Conservation (phyloP, 352 stramenopile species). For the Blastocystis sp. region DNA sequence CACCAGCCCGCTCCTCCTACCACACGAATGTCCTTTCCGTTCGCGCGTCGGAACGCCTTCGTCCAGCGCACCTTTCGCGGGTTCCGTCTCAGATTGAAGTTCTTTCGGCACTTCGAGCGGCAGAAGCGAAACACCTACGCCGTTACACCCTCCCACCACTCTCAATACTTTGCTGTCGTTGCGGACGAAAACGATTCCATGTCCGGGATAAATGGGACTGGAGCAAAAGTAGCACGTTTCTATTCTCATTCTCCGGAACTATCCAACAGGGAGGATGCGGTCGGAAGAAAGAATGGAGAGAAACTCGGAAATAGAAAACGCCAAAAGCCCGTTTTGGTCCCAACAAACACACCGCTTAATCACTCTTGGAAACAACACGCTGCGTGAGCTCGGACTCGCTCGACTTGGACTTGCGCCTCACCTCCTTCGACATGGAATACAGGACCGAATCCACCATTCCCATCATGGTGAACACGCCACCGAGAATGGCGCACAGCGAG, state of each 20-base stretch:
- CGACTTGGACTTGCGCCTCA: neutral
- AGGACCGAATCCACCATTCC: conserved; percentile 42
- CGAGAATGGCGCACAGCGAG: conserved; percentile 64
- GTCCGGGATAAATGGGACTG: conserved; percentile 92
- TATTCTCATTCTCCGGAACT: conserved; percentile 85
- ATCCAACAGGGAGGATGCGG: neutral
- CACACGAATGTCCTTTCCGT: conserved; percentile 98
- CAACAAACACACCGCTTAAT: conserved; percentile 24
- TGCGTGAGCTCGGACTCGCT: conserved; percentile 44
- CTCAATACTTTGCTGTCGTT: conserved; percentile 91
- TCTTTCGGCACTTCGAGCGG: conserved; percentile 98
- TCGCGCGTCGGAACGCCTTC: conserved; percentile 93
- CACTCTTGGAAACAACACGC: conserved; percentile 23
- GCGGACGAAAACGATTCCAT: conserved; percentile 96
- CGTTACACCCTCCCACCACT: neutral
- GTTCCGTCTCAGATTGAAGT: conserved; percentile 99
- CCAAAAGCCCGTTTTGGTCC: conserved; percentile 11
- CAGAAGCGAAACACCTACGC: conserved; percentile 93
- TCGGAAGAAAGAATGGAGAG: neutral
- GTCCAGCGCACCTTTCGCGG: conserved; percentile 99
- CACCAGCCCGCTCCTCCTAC: conserved; percentile 28
- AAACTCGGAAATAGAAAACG: neutral
- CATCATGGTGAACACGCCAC: conserved; percentile 64
- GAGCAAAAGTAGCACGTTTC: conserved; percentile 99
- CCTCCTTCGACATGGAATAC: conserved; percentile 13